A percentile compares a stretch with the other conserved stretches of the same genome.
Evolutionary conservation across 2,329 filamentous ascomycete species (phyloP).

Genomic region (Fonsecaea multimorphosa): DNA sequence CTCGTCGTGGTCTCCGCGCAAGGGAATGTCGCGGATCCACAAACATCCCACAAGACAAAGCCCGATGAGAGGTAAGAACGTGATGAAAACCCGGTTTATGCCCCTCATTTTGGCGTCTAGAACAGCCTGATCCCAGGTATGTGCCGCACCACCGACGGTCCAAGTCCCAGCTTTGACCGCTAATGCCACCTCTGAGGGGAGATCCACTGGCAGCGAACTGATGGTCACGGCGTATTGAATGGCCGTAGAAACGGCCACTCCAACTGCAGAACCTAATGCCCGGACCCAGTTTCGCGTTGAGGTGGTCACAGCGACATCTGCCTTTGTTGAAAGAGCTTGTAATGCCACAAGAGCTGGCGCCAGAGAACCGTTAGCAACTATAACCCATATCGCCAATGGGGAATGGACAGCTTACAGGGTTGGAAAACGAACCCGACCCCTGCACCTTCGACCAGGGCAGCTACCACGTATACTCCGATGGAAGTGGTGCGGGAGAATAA

Average conservation of each 20-base stretch:
- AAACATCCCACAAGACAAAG: not conserved
- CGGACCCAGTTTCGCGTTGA: slow-evolving; percentile 68
- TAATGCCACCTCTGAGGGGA: not conserved
- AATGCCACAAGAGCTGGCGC: slow-evolving; percentile 59
- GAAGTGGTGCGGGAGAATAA: slow-evolving; percentile 55
- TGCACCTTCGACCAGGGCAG: slow-evolving; percentile 59
- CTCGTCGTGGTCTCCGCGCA: not conserved
- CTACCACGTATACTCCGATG: slow-evolving; percentile 56
- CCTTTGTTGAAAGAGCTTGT: slow-evolving; percentile 63
- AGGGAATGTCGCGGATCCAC: not conserved
- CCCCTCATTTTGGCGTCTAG: not conserved
- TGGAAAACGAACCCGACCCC: slow-evolving; percentile 63
- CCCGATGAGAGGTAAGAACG: not conserved
- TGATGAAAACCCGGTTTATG: not conserved
- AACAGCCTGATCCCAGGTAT: not conserved
- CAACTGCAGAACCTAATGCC: slow-evolving; percentile 63
- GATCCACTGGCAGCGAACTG: not conserved
- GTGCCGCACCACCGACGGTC: not conserved
- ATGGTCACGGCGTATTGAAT: slow-evolving; percentile 45
- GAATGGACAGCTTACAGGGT: slow-evolving; percentile 44
- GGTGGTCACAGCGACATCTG: slow-evolving; percentile 67
- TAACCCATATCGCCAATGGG: not conserved
- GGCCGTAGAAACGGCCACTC: slow-evolving; percentile 64
- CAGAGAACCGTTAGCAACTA: not conserved
- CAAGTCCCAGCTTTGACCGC: not conserved